Evolutionary conservation across 139 green algal genomes (phyloP).

Genomic region (Parachlorella kessleri): DNA sequence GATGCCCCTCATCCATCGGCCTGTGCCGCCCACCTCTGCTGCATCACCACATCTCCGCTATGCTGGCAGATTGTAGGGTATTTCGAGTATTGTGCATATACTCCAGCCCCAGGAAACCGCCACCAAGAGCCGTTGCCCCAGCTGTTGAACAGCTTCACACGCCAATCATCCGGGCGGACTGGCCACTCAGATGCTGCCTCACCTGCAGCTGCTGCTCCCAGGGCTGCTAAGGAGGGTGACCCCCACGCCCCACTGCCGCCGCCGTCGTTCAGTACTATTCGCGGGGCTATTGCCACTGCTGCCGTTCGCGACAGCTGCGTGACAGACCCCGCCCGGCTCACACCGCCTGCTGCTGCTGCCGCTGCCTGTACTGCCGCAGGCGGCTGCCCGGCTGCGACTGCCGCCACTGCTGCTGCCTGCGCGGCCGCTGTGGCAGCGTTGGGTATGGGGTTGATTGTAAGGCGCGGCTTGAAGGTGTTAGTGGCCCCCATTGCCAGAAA

Average conservation of each 20-base stretch:
- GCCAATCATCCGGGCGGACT: no score
- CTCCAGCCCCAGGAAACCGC: no score
- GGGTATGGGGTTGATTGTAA: conserved; percentile 30
- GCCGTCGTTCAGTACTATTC: not conserved
- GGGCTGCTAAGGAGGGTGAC: not conserved
- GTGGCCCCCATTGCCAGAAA: conserved; percentile 38
- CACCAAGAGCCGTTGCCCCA: no score
- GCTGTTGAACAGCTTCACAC: no score
- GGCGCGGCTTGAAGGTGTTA: conserved; percentile 40
- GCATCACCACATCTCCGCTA: no score
- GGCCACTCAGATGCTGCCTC: no score
- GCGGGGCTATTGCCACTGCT: not conserved
- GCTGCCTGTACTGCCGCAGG: not conserved
- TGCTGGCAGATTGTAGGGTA: no score
- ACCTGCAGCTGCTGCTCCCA: no score
- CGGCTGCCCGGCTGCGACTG: conserved; percentile 1
- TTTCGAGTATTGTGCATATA: no score
- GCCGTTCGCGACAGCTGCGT: not conserved
- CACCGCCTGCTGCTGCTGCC: not conserved
- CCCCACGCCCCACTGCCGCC: not conserved
- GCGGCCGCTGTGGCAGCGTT: conserved; percentile 11
- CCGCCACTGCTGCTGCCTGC: conserved; percentile 12
- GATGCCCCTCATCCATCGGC: no score
- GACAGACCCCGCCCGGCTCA: not conserved
- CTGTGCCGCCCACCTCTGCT: no score